Conservation (phyloP, 208 protist genomes). For the Spongospora subterranea region DNA sequence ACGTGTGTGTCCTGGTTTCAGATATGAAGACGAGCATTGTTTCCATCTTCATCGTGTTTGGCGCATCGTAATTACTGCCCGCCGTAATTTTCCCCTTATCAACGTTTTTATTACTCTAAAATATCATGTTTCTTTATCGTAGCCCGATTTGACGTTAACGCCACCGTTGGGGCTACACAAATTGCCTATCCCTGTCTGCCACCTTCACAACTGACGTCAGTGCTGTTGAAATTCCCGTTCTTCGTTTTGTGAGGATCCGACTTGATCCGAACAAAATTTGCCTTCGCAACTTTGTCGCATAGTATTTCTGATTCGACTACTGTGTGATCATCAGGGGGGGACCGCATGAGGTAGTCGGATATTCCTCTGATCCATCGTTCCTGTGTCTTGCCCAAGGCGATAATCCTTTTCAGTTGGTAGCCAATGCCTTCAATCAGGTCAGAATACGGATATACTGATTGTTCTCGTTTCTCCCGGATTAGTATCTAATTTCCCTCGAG, state of each 20-base stretch:
- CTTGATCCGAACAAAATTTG: too few species aligned
- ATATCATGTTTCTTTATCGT: background rate
- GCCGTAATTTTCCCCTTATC: background rate
- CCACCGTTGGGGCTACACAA: slow-evolving; percentile 26
- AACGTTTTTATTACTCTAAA: background rate
- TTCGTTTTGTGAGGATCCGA: too few species aligned
- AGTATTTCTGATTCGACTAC: background rate
- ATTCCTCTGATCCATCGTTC: slow-evolving; percentile 3
- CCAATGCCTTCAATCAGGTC: slow-evolving; percentile 42
- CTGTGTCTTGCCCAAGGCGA: background rate
- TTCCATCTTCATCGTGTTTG: background rate
- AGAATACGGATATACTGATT: background rate
- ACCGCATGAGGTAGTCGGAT: background rate
- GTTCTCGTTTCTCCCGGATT: background rate
- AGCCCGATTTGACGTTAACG: slow-evolving; percentile 32
- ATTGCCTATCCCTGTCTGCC: slow-evolving; percentile 11
- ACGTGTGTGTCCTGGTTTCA: too few species aligned
- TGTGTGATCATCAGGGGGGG: background rate
- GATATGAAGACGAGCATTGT: slow-evolving; percentile 36
- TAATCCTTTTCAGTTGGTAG: slow-evolving; percentile 4
- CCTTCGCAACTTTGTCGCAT: background rate
- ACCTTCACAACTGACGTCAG: background rate
- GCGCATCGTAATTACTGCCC: background rate
- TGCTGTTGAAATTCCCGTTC: background rate
- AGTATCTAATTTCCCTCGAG: background rate